These are phyloP conservation scores for Xylariomycetidae sp. DNA, from an alignment of 2,329 filamentous ascomycete species.

Conservation along the genomic window DNA sequence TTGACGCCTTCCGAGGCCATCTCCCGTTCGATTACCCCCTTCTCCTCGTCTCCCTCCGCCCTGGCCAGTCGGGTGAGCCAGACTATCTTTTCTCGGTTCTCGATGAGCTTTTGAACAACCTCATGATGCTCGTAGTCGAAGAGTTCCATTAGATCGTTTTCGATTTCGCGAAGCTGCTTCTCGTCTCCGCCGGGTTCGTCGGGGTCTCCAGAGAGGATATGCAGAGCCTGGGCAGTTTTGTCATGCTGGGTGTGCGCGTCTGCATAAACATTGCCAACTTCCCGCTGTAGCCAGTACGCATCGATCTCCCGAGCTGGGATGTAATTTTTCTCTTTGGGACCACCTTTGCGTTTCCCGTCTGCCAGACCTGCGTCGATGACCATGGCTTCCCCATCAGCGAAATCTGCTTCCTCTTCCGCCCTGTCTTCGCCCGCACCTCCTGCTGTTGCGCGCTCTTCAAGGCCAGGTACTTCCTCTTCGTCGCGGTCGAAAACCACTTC, in stretches of 20 bases:
- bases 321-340: constrained; percentile 50
- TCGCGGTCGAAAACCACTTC: constrained; percentile 61
- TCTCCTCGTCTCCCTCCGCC: constrained; percentile 72
- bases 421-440: constrained; percentile 42
- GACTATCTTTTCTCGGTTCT: constrained; percentile 88
- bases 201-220: constrained; percentile 71
- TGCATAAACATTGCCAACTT: constrained; percentile 80
- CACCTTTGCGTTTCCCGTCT: constrained; percentile 38
- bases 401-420: constrained; percentile 42
- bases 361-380: constrained; percentile 66
- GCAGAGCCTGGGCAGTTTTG: constrained; percentile 79
- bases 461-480: constrained; percentile 50
- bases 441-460: constrained; percentile 45
- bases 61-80: constrained; percentile 88
- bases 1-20: constrained; percentile 86
- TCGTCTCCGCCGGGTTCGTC: constrained; percentile 70
- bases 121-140: constrained; percentile 97
- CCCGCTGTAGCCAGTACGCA: constrained; percentile 92
- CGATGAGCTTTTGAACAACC: constrained; percentile 82
- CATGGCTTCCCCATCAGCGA: constrained; percentile 67
- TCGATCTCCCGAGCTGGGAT: constrained; percentile 88
- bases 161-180: constrained; percentile 82
- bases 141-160: constrained; percentile 96
- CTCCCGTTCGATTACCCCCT: constrained; percentile 74
- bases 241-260: constrained; percentile 92